Conservation (phyloP, 768 basidiomycete species). For the Leccinum sublutescens region DNA sequence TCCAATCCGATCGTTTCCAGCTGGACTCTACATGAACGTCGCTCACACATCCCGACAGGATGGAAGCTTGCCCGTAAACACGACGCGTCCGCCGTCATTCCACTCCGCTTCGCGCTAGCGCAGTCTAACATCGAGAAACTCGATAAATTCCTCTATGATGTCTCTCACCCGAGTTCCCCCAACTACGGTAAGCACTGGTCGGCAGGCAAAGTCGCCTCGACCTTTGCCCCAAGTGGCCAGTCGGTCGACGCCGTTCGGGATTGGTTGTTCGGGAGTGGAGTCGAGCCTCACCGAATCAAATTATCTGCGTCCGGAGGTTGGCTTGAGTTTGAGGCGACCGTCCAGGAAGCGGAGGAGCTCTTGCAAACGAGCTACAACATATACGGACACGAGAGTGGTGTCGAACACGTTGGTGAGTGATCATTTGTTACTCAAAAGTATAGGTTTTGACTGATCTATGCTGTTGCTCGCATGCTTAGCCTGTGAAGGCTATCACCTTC, state of each 20-base stretch:
- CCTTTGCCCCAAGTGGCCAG: constrained; percentile 40
- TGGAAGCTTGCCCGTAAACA: constrained; percentile 35
- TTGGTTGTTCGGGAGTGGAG: constrained; percentile 41
- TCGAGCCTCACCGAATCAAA: constrained; percentile 35
- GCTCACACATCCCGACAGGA: constrained; percentile 38
- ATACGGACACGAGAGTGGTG: constrained; percentile 39
- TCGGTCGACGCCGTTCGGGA: constrained; percentile 37
- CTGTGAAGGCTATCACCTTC: constrained; percentile 42
- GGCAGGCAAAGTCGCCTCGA: constrained; percentile 37
- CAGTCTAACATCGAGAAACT: constrained; percentile 42
- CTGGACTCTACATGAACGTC: constrained; percentile 19
- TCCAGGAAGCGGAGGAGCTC: constrained; percentile 43
- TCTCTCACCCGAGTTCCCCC: constrained; percentile 44
- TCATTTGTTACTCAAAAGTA: too few species aligned
- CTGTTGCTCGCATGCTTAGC: constrained; percentile 18
- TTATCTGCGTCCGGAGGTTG: constrained; percentile 36
- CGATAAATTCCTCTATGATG: constrained; percentile 40
- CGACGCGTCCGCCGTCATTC: constrained; percentile 34
- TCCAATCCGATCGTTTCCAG: constrained; percentile 9
- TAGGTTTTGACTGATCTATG: neutral
- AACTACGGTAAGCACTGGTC: constrained; percentile 49
- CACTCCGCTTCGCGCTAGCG: constrained; percentile 44
- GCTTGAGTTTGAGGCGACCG: constrained; percentile 41
- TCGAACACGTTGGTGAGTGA: constrained; percentile 37
- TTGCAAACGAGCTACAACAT: constrained; percentile 42